Conservation (phyloP, 352 stramenopile genomes). For the Phytophthora boehmeriae region DNA sequence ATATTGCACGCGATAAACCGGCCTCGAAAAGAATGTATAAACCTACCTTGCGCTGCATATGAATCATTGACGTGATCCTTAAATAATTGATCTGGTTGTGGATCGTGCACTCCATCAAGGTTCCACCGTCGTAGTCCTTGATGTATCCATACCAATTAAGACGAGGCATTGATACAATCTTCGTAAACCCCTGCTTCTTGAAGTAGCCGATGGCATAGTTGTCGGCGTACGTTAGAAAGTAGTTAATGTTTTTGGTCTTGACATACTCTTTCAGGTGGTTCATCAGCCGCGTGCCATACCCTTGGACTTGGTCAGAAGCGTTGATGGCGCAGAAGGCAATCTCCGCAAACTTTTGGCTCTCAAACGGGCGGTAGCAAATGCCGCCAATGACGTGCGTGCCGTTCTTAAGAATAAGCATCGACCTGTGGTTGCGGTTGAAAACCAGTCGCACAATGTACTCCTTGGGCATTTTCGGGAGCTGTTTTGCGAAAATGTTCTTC, state of each 20-base stretch:
- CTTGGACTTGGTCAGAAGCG: constrained; percentile 95
- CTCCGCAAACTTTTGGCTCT: constrained; percentile 96
- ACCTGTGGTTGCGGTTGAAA: constrained; percentile 96
- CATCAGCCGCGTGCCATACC: constrained; percentile 99
- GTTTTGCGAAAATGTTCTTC: constrained; percentile 98
- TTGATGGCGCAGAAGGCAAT: constrained; percentile 99
- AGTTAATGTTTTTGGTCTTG: constrained; percentile 87
- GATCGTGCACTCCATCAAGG: constrained; percentile 99
- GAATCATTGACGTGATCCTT: constrained; percentile 94
- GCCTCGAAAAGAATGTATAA: neutral
- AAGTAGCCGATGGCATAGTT: constrained; percentile 99
- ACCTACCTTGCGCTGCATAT: constrained; percentile 92
- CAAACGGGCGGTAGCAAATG: constrained; percentile 98
- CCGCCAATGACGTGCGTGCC: constrained; percentile 94
- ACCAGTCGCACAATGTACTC: constrained; percentile 99
- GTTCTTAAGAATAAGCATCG: constrained; percentile 94
- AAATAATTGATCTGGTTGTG: constrained; percentile 98
- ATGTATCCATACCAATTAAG: constrained; percentile 98
- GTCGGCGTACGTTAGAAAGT: constrained; percentile 99
- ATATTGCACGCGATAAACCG: neutral
- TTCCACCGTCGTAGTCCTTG: constrained; percentile 99
- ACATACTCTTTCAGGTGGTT: constrained; percentile 99
- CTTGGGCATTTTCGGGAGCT: constrained; percentile 99
- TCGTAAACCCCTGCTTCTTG: constrained; percentile 97
- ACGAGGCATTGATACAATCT: constrained; percentile 85